Base-by-base conservation (phyloP, 1,284 basidiomycete genomes). In the Ceratobasidium sp. region DNA sequence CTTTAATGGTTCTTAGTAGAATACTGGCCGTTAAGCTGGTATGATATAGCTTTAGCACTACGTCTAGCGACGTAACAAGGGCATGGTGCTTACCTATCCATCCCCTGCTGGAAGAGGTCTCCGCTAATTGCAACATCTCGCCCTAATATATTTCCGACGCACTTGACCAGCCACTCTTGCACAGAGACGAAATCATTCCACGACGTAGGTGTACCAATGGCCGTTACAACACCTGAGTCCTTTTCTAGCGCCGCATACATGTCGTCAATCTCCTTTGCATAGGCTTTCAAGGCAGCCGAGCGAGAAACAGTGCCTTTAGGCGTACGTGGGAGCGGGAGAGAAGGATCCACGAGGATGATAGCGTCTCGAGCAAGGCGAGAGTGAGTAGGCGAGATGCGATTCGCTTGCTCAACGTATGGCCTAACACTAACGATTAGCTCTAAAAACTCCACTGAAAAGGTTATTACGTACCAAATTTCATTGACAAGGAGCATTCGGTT, bases 401-500 rank as follows among this genome's bases (percentile, higher is more conserved):
- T 87, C 0, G 86, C 86, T 60, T 86, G 83, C 56, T 86, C 84
- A n/a, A 88, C 81, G 1, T 81, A 79, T 0, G 82, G 80, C 83
- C 83, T 84, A 68, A 33, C 15, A 23, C 47, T 0, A 28, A 51
- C 31, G 8, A n/a, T 33, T 6, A 49, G n/a, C 35, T n/a, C 28
- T 45, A 28, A 31, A 42, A 31, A 13, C 31, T 80, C 15, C 10
- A 64, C 35, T 61, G 49, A 64, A 20, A 66, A 45, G 60, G 2
- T 35, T 76, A 15, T 0, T 26, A 33, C 82, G 8, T 56, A 87
- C 85, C 83, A 84, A 5, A 86, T 84, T 63, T 67, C 78, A 75
- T 84, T 83, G 20, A 84, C 67, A 76, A 85, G 85, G 0, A 79
- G 80, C 0, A 79, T 80, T 3, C 86, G 76, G 54, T 80, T 80